phyloP scores from a whole-genome alignment of 352 stramenopile genomes.

The Phytophthora constricta region DNA sequence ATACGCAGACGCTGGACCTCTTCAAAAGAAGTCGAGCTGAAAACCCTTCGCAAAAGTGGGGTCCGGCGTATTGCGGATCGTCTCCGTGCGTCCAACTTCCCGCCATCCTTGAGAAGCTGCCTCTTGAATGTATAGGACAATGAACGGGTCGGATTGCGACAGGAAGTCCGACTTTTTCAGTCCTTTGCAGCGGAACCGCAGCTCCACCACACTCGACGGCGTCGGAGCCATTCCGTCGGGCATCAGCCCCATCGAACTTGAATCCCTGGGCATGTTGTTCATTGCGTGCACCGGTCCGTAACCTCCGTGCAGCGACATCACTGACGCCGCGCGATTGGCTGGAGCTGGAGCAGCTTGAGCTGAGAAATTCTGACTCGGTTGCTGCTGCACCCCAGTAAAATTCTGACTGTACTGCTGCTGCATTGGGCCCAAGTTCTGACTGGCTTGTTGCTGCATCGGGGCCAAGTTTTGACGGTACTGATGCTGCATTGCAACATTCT shows the following conservation, averaged over 20 bases:
- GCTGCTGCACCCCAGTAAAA: slow-evolving; percentile 2
- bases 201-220: slow-evolving; percentile 69
- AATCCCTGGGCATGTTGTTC: slow-evolving; percentile 16
- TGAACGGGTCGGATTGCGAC: slow-evolving; percentile 77
- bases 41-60: slow-evolving; percentile 78
- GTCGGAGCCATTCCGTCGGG: slow-evolving; percentile 32
- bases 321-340: slow-evolving; percentile 13
- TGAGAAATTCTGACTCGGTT: slow-evolving; percentile 15
- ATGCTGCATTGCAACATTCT: neutral
- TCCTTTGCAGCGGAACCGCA: slow-evolving; percentile 72
- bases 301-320: slow-evolving; percentile 43
- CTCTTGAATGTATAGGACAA: slow-evolving; percentile 79
- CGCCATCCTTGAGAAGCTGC: slow-evolving; percentile 50
- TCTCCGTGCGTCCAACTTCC: slow-evolving; percentile 82
- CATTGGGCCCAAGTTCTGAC: slow-evolving; percentile 2
- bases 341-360: slow-evolving; percentile 19
- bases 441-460: slow-evolving; percentile 3
- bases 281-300: slow-evolving; percentile 48
- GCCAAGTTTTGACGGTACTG: no score
- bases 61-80: slow-evolving; percentile 68
- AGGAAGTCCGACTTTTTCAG: slow-evolving; percentile 77
- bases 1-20: slow-evolving; percentile 81
- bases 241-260: slow-evolving; percentile 29
- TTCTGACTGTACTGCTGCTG: slow-evolving; percentile 19
- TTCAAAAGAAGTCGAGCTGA: slow-evolving; percentile 80